Base-by-base conservation (phyloP, 1,284 basidiomycete genomes). In the Xerocomus amazonicus region DNA sequence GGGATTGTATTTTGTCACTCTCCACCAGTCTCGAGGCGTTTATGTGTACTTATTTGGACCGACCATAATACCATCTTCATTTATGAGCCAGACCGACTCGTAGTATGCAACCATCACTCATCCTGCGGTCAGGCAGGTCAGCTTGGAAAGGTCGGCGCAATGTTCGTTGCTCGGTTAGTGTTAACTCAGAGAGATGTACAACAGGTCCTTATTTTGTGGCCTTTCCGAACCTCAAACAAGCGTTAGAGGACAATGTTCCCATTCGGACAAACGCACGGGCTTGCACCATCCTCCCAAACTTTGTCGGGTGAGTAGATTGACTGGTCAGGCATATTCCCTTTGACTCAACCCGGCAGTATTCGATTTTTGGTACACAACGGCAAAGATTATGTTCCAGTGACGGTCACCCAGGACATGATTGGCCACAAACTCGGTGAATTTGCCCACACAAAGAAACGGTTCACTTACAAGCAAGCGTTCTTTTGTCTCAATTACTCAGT, bases 381-480 rank as follows among this genome's bases (percentile, higher is more conserved):
- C 40, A 93, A 90, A 71, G 83, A 91, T 58, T 97, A 95, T 67
- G 59, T 87, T 12, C 93, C 94, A 0, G 85, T 99, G 32, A 73
- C 79, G 32, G 78, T 99, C 51, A 93, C 91, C 12, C 92, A 96
- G 69, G 95, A 98, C 67, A 98, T 98, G 95, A 92, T 99, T 3
- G 96, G 96, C 0, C 94, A 98, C 69, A 98, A 99, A 70, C 72
- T 99, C 48, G 96, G 96, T 45, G 95, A 98, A 74, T 98, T 98
- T 70, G 78, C 93, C 16, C 80, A 87, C 53, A 97, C 94, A 37
- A 84, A 90, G 70, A 88, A 87, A 66, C 77, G 78, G 48, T 89
- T 90, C 65, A 77, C 73, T n/a, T 88, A 80, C 70, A 87, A 79
- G 87, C 87, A 63, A 60, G 84, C 78, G 28, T 47, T 42, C 23